Conservation (phyloP, 495 filamentous ascomycete genomes). For the Pyrenula massariospora region DNA sequence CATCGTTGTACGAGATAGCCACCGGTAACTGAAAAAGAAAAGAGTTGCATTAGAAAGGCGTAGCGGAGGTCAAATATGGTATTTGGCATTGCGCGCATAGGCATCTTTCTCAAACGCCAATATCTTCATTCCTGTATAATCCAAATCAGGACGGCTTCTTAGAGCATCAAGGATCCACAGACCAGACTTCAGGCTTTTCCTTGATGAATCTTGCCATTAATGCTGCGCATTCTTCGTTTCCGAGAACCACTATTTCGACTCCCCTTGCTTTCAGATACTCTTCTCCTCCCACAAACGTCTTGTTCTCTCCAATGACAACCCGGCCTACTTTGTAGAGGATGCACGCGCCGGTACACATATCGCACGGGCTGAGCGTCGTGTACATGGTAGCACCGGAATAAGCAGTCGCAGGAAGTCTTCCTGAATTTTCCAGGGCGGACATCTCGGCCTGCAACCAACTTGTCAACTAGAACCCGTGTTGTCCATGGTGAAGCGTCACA, state of each 20-base stretch:
- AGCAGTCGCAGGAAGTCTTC: slow-evolving; percentile 57
- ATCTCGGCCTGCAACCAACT: slow-evolving; percentile 56
- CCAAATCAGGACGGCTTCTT: slow-evolving; percentile 7
- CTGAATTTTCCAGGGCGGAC: slow-evolving; percentile 65
- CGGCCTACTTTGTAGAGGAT: slow-evolving; percentile 69
- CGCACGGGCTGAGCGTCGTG: slow-evolving; percentile 76
- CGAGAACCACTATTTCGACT: slow-evolving; percentile 63
- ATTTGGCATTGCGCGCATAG: too few relatives aligned
- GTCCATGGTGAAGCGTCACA: slow-evolving; percentile 31
- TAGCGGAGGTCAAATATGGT: too few relatives aligned
- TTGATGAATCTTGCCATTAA: slow-evolving; percentile 70
- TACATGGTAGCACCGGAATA: slow-evolving; percentile 76
- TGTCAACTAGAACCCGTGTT: neutral
- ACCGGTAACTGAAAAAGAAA: neutral
- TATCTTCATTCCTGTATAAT: slow-evolving; percentile 59
- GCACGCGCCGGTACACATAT: slow-evolving; percentile 82
- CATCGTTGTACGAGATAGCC: slow-evolving; percentile 46
- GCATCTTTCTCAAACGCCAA: slow-evolving; percentile 53
- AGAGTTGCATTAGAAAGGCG: slow-evolving; percentile 4
- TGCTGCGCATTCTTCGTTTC: slow-evolving; percentile 54
- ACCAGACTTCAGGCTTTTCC: slow-evolving; percentile 70
- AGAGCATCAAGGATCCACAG: slow-evolving; percentile 13
- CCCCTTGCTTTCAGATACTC: slow-evolving; percentile 58
- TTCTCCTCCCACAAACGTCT: slow-evolving; percentile 68
- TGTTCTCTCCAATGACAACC: slow-evolving; percentile 78